Base-by-base conservation (phyloP, 1,284 basidiomycete genomes). In the Ganoderma leucocontextum region DNA sequence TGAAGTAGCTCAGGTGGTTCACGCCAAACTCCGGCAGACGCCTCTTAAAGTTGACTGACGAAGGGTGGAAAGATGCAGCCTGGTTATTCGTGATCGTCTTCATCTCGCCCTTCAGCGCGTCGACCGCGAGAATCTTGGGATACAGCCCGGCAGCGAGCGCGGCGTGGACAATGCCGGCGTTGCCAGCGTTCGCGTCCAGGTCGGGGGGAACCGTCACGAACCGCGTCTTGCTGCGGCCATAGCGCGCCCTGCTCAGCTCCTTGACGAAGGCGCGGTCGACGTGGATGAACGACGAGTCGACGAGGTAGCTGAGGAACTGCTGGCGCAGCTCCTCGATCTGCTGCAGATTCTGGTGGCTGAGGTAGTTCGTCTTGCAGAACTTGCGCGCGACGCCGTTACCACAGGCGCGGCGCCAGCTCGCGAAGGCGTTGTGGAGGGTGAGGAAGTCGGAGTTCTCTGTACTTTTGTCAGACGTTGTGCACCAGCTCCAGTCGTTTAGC, bases 291-390 rank as follows among this genome's bases (percentile, higher is more conserved):
- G 89, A 88, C 2, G 96, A 93, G 78, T 99, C 97, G 22, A 98
- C 87, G 42, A 99, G 83, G 77, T 94, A 93, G 19, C 91, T 92
- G 52, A 99, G 84, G 74, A 98, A 93, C 79, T 99, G 97, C 76
- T 98, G 96, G 7, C 97, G 91, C 38, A 99, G 86, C 77, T 99
- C 98, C 78, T 99, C 98, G 60, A 99, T 98, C 79, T 98, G 96
- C 79, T 96, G 91, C 66, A 99, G 82, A 75, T 96, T 98, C 90
- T 97, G 93, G 74, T 95, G 90, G 73, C 95, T 97, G 44, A 99
- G 84, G 78, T 91, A 98, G 79, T 94, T 95, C 63, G 85, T 84
- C 73, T 90, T 87, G 82, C 97, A 98, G 77, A 96, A 97, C 62
- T 91, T 90, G 60, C 89, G 84, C 41, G 90, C 88, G 17, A 84